Evolutionary conservation across 2,329 filamentous ascomycete species (phyloP).

Genomic region (Colletotrichum liriopes): DNA sequence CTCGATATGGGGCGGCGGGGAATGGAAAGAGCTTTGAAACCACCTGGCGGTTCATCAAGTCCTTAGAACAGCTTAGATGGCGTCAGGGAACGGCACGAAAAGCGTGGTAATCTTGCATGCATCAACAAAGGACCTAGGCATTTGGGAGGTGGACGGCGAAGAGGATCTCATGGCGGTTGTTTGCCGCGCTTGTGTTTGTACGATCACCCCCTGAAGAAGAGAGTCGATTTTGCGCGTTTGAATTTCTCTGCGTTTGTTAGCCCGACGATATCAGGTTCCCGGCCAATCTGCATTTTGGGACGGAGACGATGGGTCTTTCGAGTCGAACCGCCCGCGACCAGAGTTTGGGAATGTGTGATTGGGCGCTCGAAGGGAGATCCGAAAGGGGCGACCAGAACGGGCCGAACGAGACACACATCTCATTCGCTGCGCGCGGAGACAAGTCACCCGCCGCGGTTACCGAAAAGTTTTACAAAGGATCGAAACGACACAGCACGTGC

Average conservation of each 20-base stretch:
- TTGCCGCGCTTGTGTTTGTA: slow-evolving; percentile 40
- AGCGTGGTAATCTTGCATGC: slow-evolving; percentile 59
- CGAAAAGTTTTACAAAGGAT: slow-evolving; percentile 24
- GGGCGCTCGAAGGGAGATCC: slow-evolving; percentile 38
- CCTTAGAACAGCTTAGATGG: slow-evolving; percentile 54
- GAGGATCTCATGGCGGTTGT: slow-evolving; percentile 37
- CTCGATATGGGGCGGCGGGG: slow-evolving; percentile 45
- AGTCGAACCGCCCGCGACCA: slow-evolving; percentile 30
- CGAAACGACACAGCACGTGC: slow-evolving; percentile 31
- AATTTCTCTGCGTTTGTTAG: slow-evolving; percentile 22
- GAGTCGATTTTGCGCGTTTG: slow-evolving; percentile 34
- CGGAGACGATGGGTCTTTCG: slow-evolving; percentile 10
- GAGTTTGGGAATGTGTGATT: slow-evolving; percentile 30
- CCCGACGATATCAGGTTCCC: neutral
- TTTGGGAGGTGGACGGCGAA: slow-evolving; percentile 49
- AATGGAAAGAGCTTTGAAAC: slow-evolving; percentile 52
- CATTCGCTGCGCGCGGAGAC: slow-evolving; percentile 4
- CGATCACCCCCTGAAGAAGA: slow-evolving; percentile 41
- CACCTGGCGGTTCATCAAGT: slow-evolving; percentile 50
- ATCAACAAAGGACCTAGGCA: slow-evolving; percentile 59
- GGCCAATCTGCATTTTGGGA: slow-evolving; percentile 8
- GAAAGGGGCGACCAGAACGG: slow-evolving; percentile 39
- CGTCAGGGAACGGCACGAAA: slow-evolving; percentile 55
- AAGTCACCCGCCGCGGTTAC: slow-evolving; percentile 7
- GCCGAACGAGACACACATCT: slow-evolving; percentile 14